Evolutionary conservation across 257 asterid species (phyloP).

Genomic region (Jacaranda copaia): DNA sequence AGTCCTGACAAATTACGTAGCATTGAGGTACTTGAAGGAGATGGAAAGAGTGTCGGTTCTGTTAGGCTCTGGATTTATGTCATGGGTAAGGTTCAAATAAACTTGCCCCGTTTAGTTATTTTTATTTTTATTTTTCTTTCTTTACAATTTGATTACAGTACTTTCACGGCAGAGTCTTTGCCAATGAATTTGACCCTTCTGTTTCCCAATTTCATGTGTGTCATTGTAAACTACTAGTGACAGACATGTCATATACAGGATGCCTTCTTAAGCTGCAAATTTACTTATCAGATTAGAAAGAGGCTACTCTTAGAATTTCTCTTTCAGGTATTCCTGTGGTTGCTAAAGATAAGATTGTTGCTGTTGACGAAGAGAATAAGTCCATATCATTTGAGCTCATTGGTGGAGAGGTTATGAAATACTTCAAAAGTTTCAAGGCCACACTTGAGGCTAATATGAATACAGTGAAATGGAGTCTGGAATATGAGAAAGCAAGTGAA

Average conservation of each 20-base stretch:
- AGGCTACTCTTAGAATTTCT: not conserved
- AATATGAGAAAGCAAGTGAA: slow-evolving; percentile 60
- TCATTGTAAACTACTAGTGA: no score
- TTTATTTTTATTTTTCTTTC: not conserved
- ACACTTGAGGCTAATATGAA: slow-evolving; percentile 47
- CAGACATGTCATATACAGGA: no score
- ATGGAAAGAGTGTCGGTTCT: slow-evolving; percentile 58
- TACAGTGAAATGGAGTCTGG: slow-evolving; percentile 57
- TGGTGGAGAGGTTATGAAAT: slow-evolving; percentile 62
- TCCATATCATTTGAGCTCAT: slow-evolving; percentile 55
- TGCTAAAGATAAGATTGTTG: slow-evolving; percentile 62
- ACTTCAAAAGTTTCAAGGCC: slow-evolving; percentile 58
- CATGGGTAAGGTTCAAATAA: slow-evolving; percentile 37
- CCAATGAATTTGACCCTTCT: no score
- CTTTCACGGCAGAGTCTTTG: no score
- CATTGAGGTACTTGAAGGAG: slow-evolving; percentile 54
- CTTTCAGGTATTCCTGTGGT: slow-evolving; percentile 45
- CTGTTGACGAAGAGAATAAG: slow-evolving; percentile 51
- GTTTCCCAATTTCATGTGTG: no score
- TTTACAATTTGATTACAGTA: not conserved
- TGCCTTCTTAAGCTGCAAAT: no score
- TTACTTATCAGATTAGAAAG: not conserved
- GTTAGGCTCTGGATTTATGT: slow-evolving; percentile 62
- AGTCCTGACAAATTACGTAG: slow-evolving; percentile 53
- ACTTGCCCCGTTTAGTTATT: not conserved